Evolutionary conservation across 208 protist genomes (phyloP), one percentile per base, ranked within the genome.

Genomic region (Trypanosoma platydactyli): DNA sequence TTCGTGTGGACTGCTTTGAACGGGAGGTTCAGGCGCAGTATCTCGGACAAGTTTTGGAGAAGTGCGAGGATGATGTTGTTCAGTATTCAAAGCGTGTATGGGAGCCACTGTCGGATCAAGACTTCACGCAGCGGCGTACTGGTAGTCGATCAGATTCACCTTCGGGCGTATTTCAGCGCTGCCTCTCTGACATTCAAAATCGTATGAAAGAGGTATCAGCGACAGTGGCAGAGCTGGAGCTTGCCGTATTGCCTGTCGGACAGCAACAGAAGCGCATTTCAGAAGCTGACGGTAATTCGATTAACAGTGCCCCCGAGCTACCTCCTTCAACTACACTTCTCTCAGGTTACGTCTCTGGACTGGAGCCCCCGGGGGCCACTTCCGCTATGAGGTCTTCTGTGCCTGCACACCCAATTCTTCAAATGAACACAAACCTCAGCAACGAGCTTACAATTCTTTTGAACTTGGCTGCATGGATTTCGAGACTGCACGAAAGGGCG

Each of bases 391-490:
- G 60, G 20, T 42, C 33, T 3, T n/a, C 61, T 9, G 35, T 45
- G 22, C 22, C 40, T 27, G n/a, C 62, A 24, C 41, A 87, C 53
- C 71, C 77, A 35, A 64, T 87, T 53, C 64, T 75, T 25, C 82
- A 84, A 35, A 80, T 92, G 59, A 92, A 88, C 63, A 73, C 73
- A 5, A 73, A 83, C n/a, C 68, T 92, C 12, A 67, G 74, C 53
- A 83, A 89, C 59, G 81, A 89, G 71, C 61, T 93, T 55, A 81
- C 65, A 33, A 72, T 79, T 27, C 73, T 94, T 51, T 64, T 80
- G 38, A 74, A 81, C 61, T 69, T 86, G 30, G 83, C 84, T 11
- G 73, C 71, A 51, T 78, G 82, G 68, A 76, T 80, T 9, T 74
- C 77, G 38, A 73, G 80, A 33, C 73, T 89, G 45, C 84, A 94